A percentile compares a stretch with the other conserved stretches of the same genome.
Evolutionary conservation across 208 protist genomes (phyloP).

Genomic region (Leptomonas pyrrhocoris): DNA sequence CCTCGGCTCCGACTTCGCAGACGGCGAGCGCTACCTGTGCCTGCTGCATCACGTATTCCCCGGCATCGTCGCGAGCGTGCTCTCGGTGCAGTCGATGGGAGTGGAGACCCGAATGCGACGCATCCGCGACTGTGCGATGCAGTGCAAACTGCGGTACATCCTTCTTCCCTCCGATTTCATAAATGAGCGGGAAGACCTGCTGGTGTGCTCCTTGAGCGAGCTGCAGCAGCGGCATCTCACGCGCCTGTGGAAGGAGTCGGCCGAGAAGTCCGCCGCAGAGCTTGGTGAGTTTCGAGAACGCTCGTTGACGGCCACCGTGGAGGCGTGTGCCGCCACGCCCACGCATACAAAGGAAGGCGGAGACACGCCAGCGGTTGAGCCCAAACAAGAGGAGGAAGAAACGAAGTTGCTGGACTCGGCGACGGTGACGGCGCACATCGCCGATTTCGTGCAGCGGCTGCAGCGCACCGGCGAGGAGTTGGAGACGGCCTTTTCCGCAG

Average conservation of each 20-base stretch:
- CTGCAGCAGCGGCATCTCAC: constrained; percentile 38
- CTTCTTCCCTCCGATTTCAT: constrained; percentile 67
- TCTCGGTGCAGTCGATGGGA: constrained; percentile 35
- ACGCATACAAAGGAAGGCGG: background rate
- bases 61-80: constrained; percentile 23
- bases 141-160: constrained; percentile 44
- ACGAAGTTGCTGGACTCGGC: constrained; percentile 18
- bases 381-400: background rate
- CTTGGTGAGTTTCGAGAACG: constrained; percentile 22
- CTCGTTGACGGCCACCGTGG: constrained; percentile 9
- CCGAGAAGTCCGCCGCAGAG: constrained; percentile 5
- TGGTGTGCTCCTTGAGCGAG: constrained; percentile 61
- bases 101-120: constrained; percentile 50
- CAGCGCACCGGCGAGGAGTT: constrained; percentile 9
- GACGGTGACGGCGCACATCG: constrained; percentile 8
- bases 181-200: constrained; percentile 69
- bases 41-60: constrained; percentile 68
- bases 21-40: constrained; percentile 60
- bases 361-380: background rate
- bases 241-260: constrained; percentile 15
- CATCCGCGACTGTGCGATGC: constrained; percentile 46
- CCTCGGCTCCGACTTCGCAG: constrained; percentile 70
- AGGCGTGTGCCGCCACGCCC: background rate
- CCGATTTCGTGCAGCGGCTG: constrained; percentile 14
- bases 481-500: constrained; percentile 9